Conservation (phyloP, 1,284 basidiomycete genomes). For the Xerocomus cyaneibrunnescens region DNA sequence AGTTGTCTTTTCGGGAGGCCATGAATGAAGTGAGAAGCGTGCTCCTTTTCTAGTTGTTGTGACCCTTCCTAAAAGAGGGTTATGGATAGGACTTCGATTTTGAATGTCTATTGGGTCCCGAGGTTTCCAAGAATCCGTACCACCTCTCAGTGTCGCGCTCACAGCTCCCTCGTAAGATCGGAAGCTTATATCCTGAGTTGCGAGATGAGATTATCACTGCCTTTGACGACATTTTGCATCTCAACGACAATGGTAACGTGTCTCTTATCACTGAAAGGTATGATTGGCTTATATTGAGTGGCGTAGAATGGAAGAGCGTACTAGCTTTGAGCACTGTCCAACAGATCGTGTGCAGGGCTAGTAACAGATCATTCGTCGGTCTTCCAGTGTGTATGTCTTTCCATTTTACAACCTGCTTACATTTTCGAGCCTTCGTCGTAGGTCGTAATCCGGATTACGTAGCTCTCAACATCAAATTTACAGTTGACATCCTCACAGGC, state of each 20-base stretch:
- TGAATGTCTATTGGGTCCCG: background rate
- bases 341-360: slow-evolving; percentile 33
- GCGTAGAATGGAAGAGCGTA: slow-evolving; percentile 27
- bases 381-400: slow-evolving; percentile 36
- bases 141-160: background rate
- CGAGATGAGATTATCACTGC: background rate
- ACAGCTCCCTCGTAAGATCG: background rate
- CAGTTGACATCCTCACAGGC: background rate
- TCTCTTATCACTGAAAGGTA: too few species aligned
- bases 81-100: background rate
- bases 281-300: too few species aligned
- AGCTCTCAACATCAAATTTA: background rate
- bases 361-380: slow-evolving; percentile 41
- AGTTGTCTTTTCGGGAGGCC: too few species aligned
- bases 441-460: slow-evolving; percentile 41
- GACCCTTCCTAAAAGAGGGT: too few species aligned
- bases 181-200: background rate
- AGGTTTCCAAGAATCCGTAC: background rate
- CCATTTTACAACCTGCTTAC: background rate
- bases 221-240: background rate
- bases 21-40: too few species aligned
- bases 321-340: slow-evolving; percentile 18
- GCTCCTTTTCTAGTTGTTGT: too few species aligned
- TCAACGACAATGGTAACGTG: too few species aligned
- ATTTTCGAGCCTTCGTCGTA: slow-evolving; percentile 12